Percentiles rank a stretch among this genome's conserved stretches.
phyloP scores from a whole-genome alignment of 73 alveolate genomes.

The Paramecium tetraurelia region DNA sequence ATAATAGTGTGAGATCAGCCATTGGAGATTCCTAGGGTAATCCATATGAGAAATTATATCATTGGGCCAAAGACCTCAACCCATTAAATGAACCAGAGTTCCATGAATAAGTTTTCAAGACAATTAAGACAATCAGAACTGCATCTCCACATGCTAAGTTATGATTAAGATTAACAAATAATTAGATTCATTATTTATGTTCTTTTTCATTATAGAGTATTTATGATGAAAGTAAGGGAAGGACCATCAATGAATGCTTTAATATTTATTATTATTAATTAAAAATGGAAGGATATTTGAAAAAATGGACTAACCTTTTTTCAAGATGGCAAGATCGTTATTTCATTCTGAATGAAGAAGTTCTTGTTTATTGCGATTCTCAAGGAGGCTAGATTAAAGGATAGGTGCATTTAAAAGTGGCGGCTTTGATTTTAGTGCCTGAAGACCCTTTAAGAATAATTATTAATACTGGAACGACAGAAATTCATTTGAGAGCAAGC shows the following conservation, averaged over 20 bases:
- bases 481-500: conserved; percentile 54
- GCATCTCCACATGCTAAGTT: conserved; percentile 14
- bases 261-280: neutral
- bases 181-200: neutral
- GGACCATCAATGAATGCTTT: neutral
- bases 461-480: conserved; percentile 60
- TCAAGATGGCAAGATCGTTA: conserved; percentile 72
- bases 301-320: conserved; percentile 63
- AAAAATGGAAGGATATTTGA: conserved; percentile 69
- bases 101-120: conserved; percentile 39
- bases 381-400: conserved; percentile 64
- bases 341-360: conserved; percentile 61
- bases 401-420: conserved; percentile 57
- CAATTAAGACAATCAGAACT: conserved; percentile 49
- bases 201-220: neutral
- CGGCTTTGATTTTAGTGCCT: conserved; percentile 53
- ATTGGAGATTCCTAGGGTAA: conserved; percentile 56
- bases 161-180: neutral
- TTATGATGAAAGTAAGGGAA: neutral
- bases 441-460: conserved; percentile 63
- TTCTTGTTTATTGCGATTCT: conserved; percentile 58
- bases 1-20: conserved; percentile 53
- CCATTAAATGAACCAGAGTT: conserved; percentile 52
- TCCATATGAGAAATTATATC: conserved; percentile 49
- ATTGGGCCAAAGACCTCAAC: conserved; percentile 53